Evolutionary conservation across 768 basidiomycete species (phyloP), one percentile per base, ranked within the genome.

Genomic region (Cyclocybe cylindracea): DNA sequence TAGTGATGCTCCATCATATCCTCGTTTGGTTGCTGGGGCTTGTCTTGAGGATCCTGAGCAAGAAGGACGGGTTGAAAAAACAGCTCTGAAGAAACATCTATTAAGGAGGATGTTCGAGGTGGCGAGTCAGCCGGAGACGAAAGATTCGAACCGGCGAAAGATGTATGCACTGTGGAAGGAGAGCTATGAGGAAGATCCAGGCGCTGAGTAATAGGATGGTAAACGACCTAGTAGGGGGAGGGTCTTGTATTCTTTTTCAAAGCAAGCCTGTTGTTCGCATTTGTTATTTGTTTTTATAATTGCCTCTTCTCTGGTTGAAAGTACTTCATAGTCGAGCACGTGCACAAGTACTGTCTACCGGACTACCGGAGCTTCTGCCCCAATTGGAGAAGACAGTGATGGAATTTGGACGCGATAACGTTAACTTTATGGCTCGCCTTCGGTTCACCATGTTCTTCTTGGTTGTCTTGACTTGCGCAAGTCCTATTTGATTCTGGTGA

Each of bases 81-180:
- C 56, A 0, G 56, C 61, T n/a, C 61, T 91, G 41, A 80, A 77
- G 55, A 78, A 75, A 52, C 77, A 73, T 42, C 56, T 96, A 7
- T 68, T 93, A 52, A 73, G 77, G 57, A 73, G 68, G 38, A 57
- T 96, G 39, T 95, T 96, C 61, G 79, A 86, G 13, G 70, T 84
- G 32, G 93, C 94, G 33, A 86, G 90, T 60, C 74, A 80, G 35
- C 75, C 83, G 53, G 83, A 86, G n/a, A 86, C 89, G 37, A 79
- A 82, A 61, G 90, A 92, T 58, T 72, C 84, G 5, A 94, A 88
- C 67, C 79, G 94, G 59, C 75, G 90, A 68, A 91, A 83, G 73
- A 78, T 98, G 71, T 96, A 94, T 65, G 78, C 78, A 5, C 67
- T 94, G 24, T 96, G 91, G 83, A 88, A 86, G 67, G 81, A 79